These are phyloP conservation scores for Tripterygium wilfordii DNA, from an alignment of 177 flowering plant species.

Conservation along the genomic window DNA sequence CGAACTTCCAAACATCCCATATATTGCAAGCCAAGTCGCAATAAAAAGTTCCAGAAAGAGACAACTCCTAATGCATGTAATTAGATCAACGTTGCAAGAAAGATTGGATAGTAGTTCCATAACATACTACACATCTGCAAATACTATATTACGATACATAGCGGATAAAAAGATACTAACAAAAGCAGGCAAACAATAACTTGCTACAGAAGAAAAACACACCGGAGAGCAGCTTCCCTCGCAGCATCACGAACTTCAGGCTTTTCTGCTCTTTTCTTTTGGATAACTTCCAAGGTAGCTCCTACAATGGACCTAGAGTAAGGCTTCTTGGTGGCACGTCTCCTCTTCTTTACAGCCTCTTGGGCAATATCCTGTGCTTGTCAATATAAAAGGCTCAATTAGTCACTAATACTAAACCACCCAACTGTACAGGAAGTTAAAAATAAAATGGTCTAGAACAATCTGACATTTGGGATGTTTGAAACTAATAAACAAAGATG, in stretches of 20 bases:
- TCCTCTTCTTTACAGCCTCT: conserved; percentile 47
- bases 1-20: no score
- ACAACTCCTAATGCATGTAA: no score
- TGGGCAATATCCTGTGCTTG: conserved; percentile 35
- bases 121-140: no score
- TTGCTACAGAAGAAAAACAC: not conserved
- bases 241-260: conserved; percentile 54
- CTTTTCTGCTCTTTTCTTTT: conserved; percentile 45
- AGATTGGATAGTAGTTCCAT: no score
- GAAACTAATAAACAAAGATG: not conserved
- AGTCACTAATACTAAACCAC: not conserved
- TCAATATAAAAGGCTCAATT: not conserved
- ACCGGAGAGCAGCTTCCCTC: conserved; percentile 52
- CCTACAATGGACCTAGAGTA: conserved; percentile 53
- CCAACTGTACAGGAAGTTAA: no score
- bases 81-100: not conserved
- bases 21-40: no score
- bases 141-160: no score
- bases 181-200: not conserved
- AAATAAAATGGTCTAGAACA: no score
- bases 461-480: no score
- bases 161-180: no score
- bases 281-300: conserved; percentile 45
- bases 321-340: conserved; percentile 44
- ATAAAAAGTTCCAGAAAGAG: no score